Percentiles rank a stretch among this genome's conserved stretches.
These are phyloP conservation scores for Coniochaeta prunicola DNA, from an alignment of 2,329 filamentous ascomycete genomes.

Conservation along the genomic window DNA sequence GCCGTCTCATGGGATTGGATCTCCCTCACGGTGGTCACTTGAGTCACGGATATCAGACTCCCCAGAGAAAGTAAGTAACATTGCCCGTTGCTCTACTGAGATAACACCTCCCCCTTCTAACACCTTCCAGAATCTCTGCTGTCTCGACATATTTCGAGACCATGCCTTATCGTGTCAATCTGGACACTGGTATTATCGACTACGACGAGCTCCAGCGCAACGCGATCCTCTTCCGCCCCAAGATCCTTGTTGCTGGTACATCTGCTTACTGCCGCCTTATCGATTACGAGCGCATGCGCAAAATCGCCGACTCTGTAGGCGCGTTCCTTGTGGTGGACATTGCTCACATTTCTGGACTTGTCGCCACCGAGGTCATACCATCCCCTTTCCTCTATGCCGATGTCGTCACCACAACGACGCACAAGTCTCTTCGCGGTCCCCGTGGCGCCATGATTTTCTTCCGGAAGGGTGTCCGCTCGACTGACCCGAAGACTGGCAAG, in stretches of 20 bases:
- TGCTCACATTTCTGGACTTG: conserved; percentile 96
- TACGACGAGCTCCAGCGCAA: conserved; percentile 90
- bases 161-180: conserved; percentile 86
- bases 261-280: conserved; percentile 98
- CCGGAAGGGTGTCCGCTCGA: conserved; percentile 89
- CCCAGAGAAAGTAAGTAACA: conserved; percentile 69
- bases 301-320: conserved; percentile 88
- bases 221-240: conserved; percentile 86
- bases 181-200: conserved; percentile 91
- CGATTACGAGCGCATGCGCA: conserved; percentile 92
- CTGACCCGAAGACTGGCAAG: conserved; percentile 86
- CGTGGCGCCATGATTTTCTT: conserved; percentile 99
- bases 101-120: conserved; percentile 1
- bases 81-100: background rate
- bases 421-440: conserved; percentile 97
- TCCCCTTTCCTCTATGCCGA: conserved; percentile 90
- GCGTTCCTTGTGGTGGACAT: conserved; percentile 96
- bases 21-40: conserved; percentile 91
- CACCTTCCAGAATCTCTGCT: conserved; percentile 65
- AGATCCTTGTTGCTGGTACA: conserved; percentile 92
- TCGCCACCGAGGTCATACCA: conserved; percentile 87
- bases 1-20: conserved; percentile 93
- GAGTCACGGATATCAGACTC: conserved; percentile 96
- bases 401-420: conserved; percentile 95
- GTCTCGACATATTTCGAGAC: conserved; percentile 99